These are phyloP conservation scores for Oemleria cerasiformis DNA, from an alignment of 306 rosid genomes.

Conservation along the genomic window DNA sequence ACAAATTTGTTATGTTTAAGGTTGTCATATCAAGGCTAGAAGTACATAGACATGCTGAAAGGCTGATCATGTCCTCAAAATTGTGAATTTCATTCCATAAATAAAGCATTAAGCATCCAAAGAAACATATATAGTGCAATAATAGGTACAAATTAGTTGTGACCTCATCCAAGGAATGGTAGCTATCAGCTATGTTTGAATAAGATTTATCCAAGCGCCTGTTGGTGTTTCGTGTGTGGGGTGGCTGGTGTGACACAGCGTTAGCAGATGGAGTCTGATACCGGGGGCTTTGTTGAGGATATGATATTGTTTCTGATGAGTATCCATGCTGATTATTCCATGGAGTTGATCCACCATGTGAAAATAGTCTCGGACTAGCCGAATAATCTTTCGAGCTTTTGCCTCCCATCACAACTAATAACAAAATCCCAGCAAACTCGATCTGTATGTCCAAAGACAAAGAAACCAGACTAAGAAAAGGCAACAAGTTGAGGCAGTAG, in stretches of 20 bases:
- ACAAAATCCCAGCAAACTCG: conserved; percentile 13
- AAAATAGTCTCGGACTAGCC: conserved; percentile 30
- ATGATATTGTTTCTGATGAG: conserved; percentile 38
- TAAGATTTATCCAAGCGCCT: conserved; percentile 58
- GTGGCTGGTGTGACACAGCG: conserved; percentile 20
- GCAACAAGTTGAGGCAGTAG: neutral
- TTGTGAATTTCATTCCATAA: neutral
- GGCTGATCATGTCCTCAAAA: neutral
- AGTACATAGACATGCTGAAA: neutral
- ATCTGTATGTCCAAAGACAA: neutral
- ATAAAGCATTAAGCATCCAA: too few relatives aligned
- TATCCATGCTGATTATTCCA: conserved; percentile 45
- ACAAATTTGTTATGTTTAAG: neutral
- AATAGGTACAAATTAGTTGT: neutral
- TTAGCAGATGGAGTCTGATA: conserved; percentile 32
- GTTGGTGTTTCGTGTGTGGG: conserved; percentile 23
- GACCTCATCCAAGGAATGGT: conserved; percentile 82
- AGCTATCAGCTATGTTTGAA: conserved; percentile 76
- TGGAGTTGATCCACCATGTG: conserved; percentile 36
- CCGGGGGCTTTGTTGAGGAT: conserved; percentile 29
- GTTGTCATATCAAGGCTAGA: conserved; percentile 14
- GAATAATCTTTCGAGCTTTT: conserved; percentile 42
- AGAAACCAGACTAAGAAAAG: neutral
- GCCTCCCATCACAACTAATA: conserved; percentile 47
- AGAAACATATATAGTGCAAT: too few relatives aligned